Conservation (phyloP, 2,329 filamentous ascomycete genomes). For the Aspergillus sp. region DNA sequence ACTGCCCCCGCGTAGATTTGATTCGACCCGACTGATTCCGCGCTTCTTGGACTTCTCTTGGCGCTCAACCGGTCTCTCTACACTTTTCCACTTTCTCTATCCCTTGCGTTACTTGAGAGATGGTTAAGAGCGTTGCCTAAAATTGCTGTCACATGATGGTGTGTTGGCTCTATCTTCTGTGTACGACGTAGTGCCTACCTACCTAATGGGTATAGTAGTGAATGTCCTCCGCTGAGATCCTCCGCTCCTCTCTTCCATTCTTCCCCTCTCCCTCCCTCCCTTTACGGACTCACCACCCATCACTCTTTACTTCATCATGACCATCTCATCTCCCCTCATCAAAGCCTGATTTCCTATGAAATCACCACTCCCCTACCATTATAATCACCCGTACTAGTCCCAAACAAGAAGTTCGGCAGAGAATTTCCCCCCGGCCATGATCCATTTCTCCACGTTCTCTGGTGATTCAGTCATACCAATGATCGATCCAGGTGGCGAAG, state of each 20-base stretch:
- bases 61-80: neutral
- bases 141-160: neutral
- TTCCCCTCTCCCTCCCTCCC: too few species aligned
- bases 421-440: neutral
- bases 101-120: neutral
- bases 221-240: too few species aligned
- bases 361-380: too few species aligned
- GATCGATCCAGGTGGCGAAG: neutral
- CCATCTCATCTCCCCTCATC: too few species aligned
- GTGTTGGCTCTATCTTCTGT: neutral
- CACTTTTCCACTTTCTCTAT: neutral
- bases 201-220: too few species aligned
- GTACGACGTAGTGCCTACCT: too few species aligned
- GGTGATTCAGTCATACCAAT: too few species aligned
- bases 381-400: too few species aligned
- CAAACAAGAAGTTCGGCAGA: neutral
- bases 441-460: neutral
- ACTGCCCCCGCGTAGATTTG: conserved; percentile 2
- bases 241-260: neutral
- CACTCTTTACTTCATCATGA: too few species aligned
- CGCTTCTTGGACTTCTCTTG: conserved; percentile 4
- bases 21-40: conserved; percentile 1
- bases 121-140: neutral
- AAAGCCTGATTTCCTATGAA: too few species aligned
- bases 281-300: too few species aligned